These are phyloP conservation scores for Camellia japonica DNA, from an alignment of 148 eudicot species.

Conservation along the genomic window DNA sequence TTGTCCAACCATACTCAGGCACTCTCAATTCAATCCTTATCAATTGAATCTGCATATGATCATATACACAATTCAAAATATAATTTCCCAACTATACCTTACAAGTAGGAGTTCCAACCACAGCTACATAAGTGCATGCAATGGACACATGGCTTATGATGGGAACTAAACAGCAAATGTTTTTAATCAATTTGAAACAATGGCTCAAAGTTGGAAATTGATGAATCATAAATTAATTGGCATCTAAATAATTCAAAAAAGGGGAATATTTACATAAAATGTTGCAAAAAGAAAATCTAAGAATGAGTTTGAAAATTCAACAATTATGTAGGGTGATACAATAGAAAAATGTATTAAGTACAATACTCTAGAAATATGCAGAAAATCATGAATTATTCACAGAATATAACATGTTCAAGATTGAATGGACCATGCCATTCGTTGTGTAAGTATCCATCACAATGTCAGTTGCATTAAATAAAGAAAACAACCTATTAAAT, in stretches of 20 bases:
- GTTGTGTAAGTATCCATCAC: background rate
- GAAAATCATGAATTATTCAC: background rate
- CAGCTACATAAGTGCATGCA: background rate
- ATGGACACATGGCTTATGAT: background rate
- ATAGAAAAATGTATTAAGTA: background rate
- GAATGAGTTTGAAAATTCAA: background rate
- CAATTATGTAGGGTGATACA: background rate
- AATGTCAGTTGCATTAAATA: background rate
- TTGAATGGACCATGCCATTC: background rate
- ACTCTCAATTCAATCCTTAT: constrained; percentile 80
- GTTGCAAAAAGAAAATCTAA: background rate
- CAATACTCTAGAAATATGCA: background rate
- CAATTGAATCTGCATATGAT: constrained; percentile 63
- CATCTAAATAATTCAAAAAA: background rate
- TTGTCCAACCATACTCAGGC: constrained; percentile 90
- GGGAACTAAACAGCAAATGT: background rate
- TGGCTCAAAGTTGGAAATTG: background rate
- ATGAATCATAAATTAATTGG: background rate
- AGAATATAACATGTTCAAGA: background rate
- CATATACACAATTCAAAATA: background rate
- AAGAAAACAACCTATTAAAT: background rate
- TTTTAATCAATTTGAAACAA: background rate
- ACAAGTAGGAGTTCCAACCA: background rate
- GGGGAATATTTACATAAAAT: background rate
- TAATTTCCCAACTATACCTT: background rate